A percentile compares a stretch with the other conserved stretches of the same genome.
phyloP scores from a whole-genome alignment of 2,329 filamentous ascomycete species.

The Ceratocystis variospora region DNA sequence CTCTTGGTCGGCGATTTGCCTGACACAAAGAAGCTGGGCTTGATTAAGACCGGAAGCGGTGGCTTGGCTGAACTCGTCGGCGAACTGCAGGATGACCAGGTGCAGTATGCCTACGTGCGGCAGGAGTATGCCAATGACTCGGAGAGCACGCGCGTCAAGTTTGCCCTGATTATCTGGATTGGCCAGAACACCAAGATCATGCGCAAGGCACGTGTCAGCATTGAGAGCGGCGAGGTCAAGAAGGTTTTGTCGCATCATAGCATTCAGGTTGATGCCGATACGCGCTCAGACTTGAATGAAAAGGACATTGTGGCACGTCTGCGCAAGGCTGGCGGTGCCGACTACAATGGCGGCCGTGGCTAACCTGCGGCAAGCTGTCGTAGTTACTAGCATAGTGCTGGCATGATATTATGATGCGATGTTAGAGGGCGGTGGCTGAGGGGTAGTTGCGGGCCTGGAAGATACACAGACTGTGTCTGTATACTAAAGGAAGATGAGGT shows the following conservation, averaged over 20 bases:
- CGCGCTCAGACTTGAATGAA: slow-evolving; percentile 47
- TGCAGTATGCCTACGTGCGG: slow-evolving; percentile 52
- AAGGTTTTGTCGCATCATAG: slow-evolving; percentile 49
- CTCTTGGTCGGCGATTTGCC: slow-evolving; percentile 49
- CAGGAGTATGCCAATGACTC: slow-evolving; percentile 59
- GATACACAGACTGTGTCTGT: slow-evolving; percentile 1
- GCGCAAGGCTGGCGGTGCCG: slow-evolving; percentile 53
- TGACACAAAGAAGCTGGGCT: slow-evolving; percentile 41
- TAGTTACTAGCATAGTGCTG: not conserved
- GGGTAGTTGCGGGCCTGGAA: not conserved
- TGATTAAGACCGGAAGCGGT: slow-evolving; percentile 45
- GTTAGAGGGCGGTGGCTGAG: not conserved
- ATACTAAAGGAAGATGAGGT: not conserved
- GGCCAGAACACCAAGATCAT: slow-evolving; percentile 51
- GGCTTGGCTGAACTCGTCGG: slow-evolving; percentile 45
- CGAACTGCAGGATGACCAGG: slow-evolving; percentile 43
- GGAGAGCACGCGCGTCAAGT: slow-evolving; percentile 55
- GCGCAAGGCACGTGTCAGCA: slow-evolving; percentile 54
- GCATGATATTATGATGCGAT: not conserved
- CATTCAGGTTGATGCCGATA: slow-evolving; percentile 48
- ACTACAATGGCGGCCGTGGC: slow-evolving; percentile 54
- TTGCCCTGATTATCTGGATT: slow-evolving; percentile 54
- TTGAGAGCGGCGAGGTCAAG: slow-evolving; percentile 54
- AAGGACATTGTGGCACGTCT: slow-evolving; percentile 46
- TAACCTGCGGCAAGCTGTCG: slow-evolving; percentile 21